These are phyloP conservation scores for Mortierella sp. DNA, from an alignment of 371 early-diverging fungal species.

Conservation along the genomic window DNA sequence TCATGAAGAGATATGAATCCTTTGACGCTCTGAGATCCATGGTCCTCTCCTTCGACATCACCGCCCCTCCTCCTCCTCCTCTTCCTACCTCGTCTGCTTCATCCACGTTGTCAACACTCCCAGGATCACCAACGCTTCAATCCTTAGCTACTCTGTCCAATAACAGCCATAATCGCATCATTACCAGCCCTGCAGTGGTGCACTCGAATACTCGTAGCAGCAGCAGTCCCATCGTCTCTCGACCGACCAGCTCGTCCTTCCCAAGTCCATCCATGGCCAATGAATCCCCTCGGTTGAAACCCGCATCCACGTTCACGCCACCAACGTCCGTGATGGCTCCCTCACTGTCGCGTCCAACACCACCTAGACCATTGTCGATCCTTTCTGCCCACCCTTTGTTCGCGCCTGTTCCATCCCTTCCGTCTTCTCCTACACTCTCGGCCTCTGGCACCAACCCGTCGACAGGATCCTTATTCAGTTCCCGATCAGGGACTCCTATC, in stretches of 20 bases:
- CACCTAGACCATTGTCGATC: neutral
- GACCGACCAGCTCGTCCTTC: conserved; percentile 8
- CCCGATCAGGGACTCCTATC: conserved; percentile 40
- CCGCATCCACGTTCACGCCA: neutral
- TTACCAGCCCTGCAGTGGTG: conserved; percentile 1
- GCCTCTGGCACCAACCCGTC: conserved; percentile 4
- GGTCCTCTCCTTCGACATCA: conserved; percentile 35
- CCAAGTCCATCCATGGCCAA: conserved; percentile 6
- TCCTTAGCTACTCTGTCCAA: neutral
- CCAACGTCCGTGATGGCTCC: neutral
- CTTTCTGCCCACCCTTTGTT: conserved; percentile 42
- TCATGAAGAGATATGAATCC: conserved; percentile 47
- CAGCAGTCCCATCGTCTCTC: neutral
- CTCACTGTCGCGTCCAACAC: neutral
- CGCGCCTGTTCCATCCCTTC: conserved; percentile 1
- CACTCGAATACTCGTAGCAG: neutral
- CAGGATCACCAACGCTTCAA: neutral
- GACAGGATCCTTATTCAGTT: conserved; percentile 10
- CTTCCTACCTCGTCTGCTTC: neutral
- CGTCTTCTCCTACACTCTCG: conserved; percentile 15
- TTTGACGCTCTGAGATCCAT: conserved; percentile 38
- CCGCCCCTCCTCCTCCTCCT: neutral
- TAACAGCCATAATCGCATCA: neutral
- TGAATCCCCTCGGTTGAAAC: neutral
- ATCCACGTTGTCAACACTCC: conserved; percentile 17